phyloP scores from a whole-genome alignment of 108 stramenopile species.

The Fragilariopsis cylindrus region DNA sequence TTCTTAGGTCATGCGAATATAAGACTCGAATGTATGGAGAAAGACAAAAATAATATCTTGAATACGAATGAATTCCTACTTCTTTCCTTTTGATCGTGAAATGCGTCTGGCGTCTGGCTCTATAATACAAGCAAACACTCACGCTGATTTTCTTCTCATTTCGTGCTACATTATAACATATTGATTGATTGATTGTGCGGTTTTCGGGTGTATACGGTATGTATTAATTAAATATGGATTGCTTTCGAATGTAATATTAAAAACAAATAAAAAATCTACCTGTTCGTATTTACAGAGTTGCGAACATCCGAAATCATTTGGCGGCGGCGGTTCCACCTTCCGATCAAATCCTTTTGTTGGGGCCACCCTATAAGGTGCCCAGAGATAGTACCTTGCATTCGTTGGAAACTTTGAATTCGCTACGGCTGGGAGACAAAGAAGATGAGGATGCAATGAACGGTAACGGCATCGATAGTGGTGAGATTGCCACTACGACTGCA shows the following conservation, averaged over 20 bases:
- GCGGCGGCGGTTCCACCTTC: slow-evolving; percentile 69
- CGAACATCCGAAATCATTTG: slow-evolving; percentile 66
- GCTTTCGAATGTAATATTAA: neutral
- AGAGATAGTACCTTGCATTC: slow-evolving; percentile 73
- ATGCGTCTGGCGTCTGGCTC: no score
- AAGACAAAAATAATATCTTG: no score
- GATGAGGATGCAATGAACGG: slow-evolving; percentile 48
- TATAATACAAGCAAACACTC: no score
- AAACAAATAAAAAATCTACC: neutral
- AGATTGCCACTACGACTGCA: slow-evolving; percentile 15
- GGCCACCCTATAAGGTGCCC: slow-evolving; percentile 85
- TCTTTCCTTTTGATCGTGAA: no score
- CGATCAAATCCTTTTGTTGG: slow-evolving; percentile 80
- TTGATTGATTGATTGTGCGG: no score
- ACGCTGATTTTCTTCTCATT: no score
- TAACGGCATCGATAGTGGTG: slow-evolving; percentile 10
- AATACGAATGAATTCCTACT: no score
- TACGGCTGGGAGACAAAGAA: slow-evolving; percentile 79
- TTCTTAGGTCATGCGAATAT: no score
- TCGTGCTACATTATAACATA: no score
- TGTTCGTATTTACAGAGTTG: slow-evolving; percentile 44
- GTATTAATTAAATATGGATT: no score
- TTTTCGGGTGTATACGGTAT: no score
- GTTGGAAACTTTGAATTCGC: slow-evolving; percentile 65
- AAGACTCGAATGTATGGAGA: no score